These are phyloP conservation scores for Auriscalpium vulgare DNA, from an alignment of 768 basidiomycete species.

Conservation along the genomic window DNA sequence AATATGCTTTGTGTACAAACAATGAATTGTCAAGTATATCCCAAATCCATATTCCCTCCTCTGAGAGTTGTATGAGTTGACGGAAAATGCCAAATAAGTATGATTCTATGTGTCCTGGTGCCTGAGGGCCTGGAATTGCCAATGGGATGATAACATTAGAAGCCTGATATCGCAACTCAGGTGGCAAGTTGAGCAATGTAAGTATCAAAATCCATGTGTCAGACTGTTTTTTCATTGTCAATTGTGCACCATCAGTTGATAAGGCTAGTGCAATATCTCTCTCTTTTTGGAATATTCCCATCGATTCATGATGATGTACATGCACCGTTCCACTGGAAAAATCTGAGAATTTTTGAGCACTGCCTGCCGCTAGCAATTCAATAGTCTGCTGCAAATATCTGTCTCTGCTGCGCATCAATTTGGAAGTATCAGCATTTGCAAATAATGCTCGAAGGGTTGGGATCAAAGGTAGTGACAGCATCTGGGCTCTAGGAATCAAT, in stretches of 20 bases:
- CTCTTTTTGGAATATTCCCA: neutral
- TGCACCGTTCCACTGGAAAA: neutral
- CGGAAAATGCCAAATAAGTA: neutral
- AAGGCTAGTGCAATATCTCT: slow-evolving; percentile 20
- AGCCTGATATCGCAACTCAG: neutral
- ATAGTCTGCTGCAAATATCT: neutral
- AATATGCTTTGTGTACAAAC: neutral
- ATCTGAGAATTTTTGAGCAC: neutral
- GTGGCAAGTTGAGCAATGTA: slow-evolving; percentile 15
- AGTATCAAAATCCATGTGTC: slow-evolving; percentile 21
- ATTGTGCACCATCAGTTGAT: slow-evolving; percentile 23
- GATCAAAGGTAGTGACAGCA: neutral
- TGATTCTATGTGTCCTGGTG: neutral
- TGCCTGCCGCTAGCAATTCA: neutral
- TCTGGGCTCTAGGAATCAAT: neutral
- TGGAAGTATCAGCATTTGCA: neutral
- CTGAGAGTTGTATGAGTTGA: neutral
- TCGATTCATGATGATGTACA: neutral
- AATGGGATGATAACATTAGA: neutral
- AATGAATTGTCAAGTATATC: neutral
- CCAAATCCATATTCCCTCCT: neutral
- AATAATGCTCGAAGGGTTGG: neutral
- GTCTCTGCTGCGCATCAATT: neutral
- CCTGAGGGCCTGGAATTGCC: neutral
- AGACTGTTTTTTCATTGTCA: slow-evolving; percentile 28